These are phyloP conservation scores for Beauveria pseudobassiana DNA, from an alignment of 2,329 filamentous ascomycete genomes.

Conservation along the genomic window DNA sequence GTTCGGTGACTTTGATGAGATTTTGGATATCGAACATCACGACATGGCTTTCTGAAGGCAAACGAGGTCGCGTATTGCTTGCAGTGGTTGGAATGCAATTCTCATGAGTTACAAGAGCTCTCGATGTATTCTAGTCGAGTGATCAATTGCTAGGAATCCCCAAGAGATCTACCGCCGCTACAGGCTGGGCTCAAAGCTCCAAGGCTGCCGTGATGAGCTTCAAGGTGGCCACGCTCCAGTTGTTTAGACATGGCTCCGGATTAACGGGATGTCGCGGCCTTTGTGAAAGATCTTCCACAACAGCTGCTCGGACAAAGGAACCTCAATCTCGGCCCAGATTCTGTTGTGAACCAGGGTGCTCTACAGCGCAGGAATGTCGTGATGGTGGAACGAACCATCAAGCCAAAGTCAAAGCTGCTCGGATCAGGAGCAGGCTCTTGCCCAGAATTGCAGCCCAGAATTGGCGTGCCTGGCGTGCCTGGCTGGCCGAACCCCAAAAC, in stretches of 20 bases:
- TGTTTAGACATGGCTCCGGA: not conserved
- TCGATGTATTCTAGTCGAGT: too few species aligned
- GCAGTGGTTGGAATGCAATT: not conserved
- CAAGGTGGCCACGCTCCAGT: not conserved
- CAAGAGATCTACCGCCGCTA: not conserved
- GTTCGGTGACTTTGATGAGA: not conserved
- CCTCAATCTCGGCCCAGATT: too few species aligned
- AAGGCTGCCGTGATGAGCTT: not conserved
- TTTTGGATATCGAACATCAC: not conserved
- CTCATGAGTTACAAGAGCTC: too few species aligned
- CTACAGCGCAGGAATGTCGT: not conserved
- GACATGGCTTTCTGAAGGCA: not conserved
- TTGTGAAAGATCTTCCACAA: too few species aligned
- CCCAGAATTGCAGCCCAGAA: not conserved
- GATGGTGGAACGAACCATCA: not conserved
- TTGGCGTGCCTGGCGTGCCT: not conserved
- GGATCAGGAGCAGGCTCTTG: not conserved
- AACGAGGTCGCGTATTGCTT: not conserved
- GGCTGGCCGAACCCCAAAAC: not conserved
- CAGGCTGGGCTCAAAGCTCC: not conserved
- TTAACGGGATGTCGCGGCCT: not conserved
- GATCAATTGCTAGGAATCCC: not conserved
- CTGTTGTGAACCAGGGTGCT: not conserved
- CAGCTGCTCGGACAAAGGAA: not conserved
- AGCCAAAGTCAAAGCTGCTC: not conserved